Evolutionary conservation across 352 stramenopile genomes (phyloP), one percentile per base, ranked within the genome.

Genomic region (Pilasporangium apinafurcum): DNA sequence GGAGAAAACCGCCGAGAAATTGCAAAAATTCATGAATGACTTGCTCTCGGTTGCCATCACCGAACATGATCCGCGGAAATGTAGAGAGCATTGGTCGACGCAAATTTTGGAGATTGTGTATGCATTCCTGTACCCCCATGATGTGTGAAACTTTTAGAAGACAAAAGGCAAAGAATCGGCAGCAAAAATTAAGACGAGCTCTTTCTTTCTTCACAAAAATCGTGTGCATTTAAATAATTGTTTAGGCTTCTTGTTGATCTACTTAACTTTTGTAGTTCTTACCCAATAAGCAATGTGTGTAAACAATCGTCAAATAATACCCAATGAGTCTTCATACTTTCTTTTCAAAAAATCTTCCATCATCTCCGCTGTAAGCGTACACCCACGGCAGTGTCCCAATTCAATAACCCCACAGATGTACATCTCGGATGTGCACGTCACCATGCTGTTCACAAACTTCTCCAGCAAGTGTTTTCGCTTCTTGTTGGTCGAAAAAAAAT

Each of bases 231-330:
- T n/a, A n/a, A n/a, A n/a, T n/a, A n/a, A n/a, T n/a, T n/a, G n/a
- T n/a, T n/a, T n/a, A n/a, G n/a, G n/a, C n/a, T n/a, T n/a, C n/a
- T n/a, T n/a, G n/a, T n/a, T n/a, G n/a, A n/a, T n/a, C n/a, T n/a
- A n/a, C n/a, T n/a, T n/a, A n/a, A n/a, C n/a, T n/a, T n/a, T n/a
- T n/a, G n/a, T n/a, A n/a, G n/a, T n/a, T n/a, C n/a, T n/a, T n/a
- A n/a, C n/a, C n/a, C n/a, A n/a, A n/a, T n/a, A n/a, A n/a, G n/a
- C n/a, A n/a, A n/a, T n/a, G n/a, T n/a, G n/a, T n/a, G n/a, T n/a
- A n/a, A n/a, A n/a, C n/a, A n/a, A n/a, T n/a, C n/a, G n/a, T 44
- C 29, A 51, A 25, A 44, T 44, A 33, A 58, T 58, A 6, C 50
- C 50, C 4, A 58, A 37, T 20, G 43, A 47, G 18, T 37, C 16